A percentile compares a stretch with the other conserved stretches of the same genome.
Evolutionary conservation across 1,284 basidiomycete species (phyloP).

Genomic region (Sparassis latifolia): DNA sequence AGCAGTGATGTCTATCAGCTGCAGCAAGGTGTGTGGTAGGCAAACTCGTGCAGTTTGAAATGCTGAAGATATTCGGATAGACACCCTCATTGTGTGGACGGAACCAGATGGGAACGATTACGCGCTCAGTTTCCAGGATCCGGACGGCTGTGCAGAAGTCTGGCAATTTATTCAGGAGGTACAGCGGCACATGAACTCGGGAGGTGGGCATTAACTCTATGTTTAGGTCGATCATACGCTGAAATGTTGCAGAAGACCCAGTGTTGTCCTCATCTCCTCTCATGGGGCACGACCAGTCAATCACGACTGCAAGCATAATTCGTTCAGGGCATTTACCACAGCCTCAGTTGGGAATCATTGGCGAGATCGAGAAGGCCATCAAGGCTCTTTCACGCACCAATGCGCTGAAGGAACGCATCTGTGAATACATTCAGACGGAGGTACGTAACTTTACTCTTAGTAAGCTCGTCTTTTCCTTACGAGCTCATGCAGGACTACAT

Average conservation of each 20-base stretch:
- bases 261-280: slow-evolving; percentile 51
- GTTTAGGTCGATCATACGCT: slow-evolving; percentile 1
- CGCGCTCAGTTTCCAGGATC: slow-evolving; percentile 95
- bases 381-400: slow-evolving; percentile 62
- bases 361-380: slow-evolving; percentile 72
- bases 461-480: background rate
- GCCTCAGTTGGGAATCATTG: slow-evolving; percentile 66
- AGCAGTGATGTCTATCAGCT: slow-evolving; percentile 85
- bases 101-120: slow-evolving; percentile 93
- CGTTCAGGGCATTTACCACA: slow-evolving; percentile 65
- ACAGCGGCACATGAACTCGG: slow-evolving; percentile 73
- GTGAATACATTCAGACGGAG: slow-evolving; percentile 75
- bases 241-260: slow-evolving; percentile 34
- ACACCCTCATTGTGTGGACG: slow-evolving; percentile 99
- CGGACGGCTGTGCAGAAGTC: slow-evolving; percentile 92
- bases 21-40: slow-evolving; percentile 71
- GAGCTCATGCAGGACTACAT: slow-evolving; percentile 68
- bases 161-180: slow-evolving; percentile 97
- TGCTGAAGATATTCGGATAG: slow-evolving; percentile 33
- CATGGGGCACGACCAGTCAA: slow-evolving; percentile 49
- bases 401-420: slow-evolving; percentile 71
- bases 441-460: slow-evolving; percentile 33
- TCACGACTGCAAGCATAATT: slow-evolving; percentile 55
- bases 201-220: slow-evolving; percentile 36
- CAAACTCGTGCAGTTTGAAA: slow-evolving; percentile 3